Base-by-base conservation (phyloP, 2,329 filamentous ascomycete species). In the Aspergillus fumigatus region DNA sequence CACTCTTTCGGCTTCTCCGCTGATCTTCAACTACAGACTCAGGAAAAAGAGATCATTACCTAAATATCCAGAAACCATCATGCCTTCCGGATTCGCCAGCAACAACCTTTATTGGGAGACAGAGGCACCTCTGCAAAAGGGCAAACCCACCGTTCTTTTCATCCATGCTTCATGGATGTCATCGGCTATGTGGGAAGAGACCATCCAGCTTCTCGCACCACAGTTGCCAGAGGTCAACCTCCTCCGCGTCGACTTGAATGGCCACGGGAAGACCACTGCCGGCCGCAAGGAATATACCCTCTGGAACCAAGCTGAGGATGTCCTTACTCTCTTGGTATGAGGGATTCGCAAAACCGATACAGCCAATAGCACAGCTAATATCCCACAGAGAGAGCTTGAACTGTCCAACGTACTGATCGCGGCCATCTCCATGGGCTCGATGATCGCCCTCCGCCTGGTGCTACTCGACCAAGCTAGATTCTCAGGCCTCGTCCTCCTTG, bases 131-230 rank as follows among this genome's bases (percentile, higher is more conserved):
- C 29, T 54, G 4, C n/a, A 26, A 26, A 19, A 29, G 4, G 43
- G 35, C 3, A 43, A 27, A 4, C 52, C 45, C 14, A 54, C 29
- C 27, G 26, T 54, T 19, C 27, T 54, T 11, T 50, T 54, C 35
- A 50, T 54, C 23, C 52, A 54, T n/a, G 52, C 52, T 27, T 54
- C 52, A 19, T 54, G 52, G 52, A 54, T 54, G 52, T 54, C 52
- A 1, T 50, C 48, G 11, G 17, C 47, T 3, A 54, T 54, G 52
- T 54, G 52, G 52, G 47, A 50, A 21, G 52, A 54, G 41, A 48
- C 27, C 7, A n/a, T 38, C 1, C 43, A 50, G n/a, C 38, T 38
- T 32, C 52, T 54, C 4, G 27, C 9, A 14, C n/a, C 27, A 17
- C 9, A 41, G 3, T n/a, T 54, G 2, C n/a, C 43, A 10, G 23